A percentile compares a stretch with the other conserved stretches of the same genome.
These are phyloP conservation scores for Aspergillus aculeatinus DNA, from an alignment of 2,329 filamentous ascomycete species.

Conservation along the genomic window DNA sequence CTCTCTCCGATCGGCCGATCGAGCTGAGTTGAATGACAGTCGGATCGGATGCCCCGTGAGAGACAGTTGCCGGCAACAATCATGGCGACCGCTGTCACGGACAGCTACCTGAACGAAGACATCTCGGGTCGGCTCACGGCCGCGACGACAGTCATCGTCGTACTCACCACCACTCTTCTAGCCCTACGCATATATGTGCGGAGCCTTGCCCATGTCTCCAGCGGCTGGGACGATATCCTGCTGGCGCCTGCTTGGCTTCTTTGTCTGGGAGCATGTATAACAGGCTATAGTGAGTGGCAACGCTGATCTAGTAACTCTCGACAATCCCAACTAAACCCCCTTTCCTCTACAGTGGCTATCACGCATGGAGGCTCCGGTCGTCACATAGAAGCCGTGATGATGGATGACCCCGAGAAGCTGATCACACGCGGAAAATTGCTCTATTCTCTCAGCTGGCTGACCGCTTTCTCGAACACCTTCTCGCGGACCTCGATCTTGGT, in stretches of 20 bases:
- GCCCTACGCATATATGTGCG: not conserved
- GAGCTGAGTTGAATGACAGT: no score
- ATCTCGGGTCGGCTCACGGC: not conserved
- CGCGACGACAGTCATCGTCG: not conserved
- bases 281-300: not conserved
- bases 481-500: not conserved
- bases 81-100: not conserved
- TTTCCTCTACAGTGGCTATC: not conserved
- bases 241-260: conserved; percentile 1
- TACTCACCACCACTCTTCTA: not conserved
- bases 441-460: not conserved
- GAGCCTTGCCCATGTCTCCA: not conserved
- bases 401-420: not conserved
- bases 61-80: no score
- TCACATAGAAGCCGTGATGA: not conserved
- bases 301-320: not conserved
- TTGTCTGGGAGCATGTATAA: not conserved
- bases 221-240: not conserved
- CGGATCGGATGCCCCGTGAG: no score
- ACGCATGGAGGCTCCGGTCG: not conserved
- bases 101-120: not conserved
- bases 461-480: not conserved
- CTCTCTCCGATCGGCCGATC: no score
- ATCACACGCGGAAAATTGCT: not conserved
- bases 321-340: no score